A percentile compares a stretch with the other conserved stretches of the same genome.
phyloP scores from a whole-genome alignment of 192 early-diverging fungal genomes.

The Coemansia sp. region DNA sequence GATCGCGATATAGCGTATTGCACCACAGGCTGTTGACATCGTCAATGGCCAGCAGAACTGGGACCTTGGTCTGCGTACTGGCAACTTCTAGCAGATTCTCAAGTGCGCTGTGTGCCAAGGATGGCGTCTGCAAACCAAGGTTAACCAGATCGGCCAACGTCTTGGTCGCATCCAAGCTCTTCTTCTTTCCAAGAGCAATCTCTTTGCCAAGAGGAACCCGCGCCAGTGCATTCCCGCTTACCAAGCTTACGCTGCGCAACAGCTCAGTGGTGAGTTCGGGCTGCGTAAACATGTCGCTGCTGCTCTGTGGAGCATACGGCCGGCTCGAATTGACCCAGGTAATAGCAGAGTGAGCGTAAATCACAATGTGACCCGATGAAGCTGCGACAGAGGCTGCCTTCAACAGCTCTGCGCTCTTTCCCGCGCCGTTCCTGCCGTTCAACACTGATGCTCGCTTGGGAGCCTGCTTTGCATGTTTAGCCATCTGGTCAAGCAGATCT shows the following conservation, averaged over 20 bases:
- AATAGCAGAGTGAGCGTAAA: constrained; percentile 34
- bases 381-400: constrained; percentile 42
- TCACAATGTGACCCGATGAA: constrained; percentile 26
- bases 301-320: constrained; percentile 35
- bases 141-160: constrained; percentile 41
- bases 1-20: constrained; percentile 36
- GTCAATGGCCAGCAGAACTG: constrained; percentile 47
- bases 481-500: constrained; percentile 30
- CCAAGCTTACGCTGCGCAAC: constrained; percentile 14
- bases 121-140: constrained; percentile 31
- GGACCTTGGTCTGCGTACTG: constrained; percentile 41
- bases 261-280: constrained; percentile 28
- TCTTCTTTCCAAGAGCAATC: constrained; percentile 31
- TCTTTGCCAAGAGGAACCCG: constrained; percentile 37
- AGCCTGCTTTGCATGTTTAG: constrained; percentile 2
- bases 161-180: constrained; percentile 13
- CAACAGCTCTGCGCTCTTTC: constrained; percentile 53
- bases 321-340: constrained; percentile 52
- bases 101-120: constrained; percentile 35
- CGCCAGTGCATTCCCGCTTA: constrained; percentile 31
- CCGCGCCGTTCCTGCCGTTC: constrained; percentile 35
- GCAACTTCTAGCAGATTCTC: constrained; percentile 36
- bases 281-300: constrained; percentile 33
- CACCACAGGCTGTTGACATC: constrained; percentile 52
- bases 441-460: constrained; percentile 32